Percentiles rank a stretch among this genome's conserved stretches.
These are phyloP conservation scores for Saccharomycopsis lassenensis DNA, from an alignment of 805 yeast species.

Conservation along the genomic window DNA sequence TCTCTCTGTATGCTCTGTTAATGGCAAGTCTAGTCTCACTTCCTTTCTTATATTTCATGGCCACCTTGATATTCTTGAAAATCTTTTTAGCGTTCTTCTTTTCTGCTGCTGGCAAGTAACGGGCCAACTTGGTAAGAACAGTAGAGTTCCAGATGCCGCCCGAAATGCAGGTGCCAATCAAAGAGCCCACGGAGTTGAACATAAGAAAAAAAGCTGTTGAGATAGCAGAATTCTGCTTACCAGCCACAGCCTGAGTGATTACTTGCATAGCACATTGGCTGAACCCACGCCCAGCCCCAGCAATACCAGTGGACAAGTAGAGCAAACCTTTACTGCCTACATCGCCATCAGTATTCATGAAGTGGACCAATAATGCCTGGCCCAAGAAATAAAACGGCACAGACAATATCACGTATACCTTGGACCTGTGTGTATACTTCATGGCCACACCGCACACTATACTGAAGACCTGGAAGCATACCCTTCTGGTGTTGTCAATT, in stretches of 20 bases:
- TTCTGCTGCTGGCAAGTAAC: slow-evolving; percentile 21
- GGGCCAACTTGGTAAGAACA: slow-evolving; percentile 18
- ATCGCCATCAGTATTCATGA: slow-evolving; percentile 20
- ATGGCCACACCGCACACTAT: slow-evolving; percentile 23
- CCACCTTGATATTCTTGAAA: slow-evolving; percentile 21
- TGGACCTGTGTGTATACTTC: slow-evolving; percentile 24
- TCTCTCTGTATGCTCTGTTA: slow-evolving; percentile 25
- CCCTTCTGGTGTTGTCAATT: slow-evolving; percentile 25
- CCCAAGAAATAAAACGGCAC: slow-evolving; percentile 21
- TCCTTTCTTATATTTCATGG: slow-evolving; percentile 22
- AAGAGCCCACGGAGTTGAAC: slow-evolving; percentile 23
- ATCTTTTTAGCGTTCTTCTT: slow-evolving; percentile 21
- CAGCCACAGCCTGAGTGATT: slow-evolving; percentile 23
- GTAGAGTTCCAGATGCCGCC: slow-evolving; percentile 25
- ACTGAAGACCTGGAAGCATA: slow-evolving; percentile 22
- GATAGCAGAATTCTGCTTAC: slow-evolving; percentile 24
- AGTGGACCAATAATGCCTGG: slow-evolving; percentile 22
- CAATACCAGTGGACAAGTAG: slow-evolving; percentile 21
- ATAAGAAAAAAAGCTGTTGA: slow-evolving; percentile 25
- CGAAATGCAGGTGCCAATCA: slow-evolving; percentile 23
- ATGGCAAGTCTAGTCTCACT: slow-evolving; percentile 23
- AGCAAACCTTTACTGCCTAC: slow-evolving; percentile 18
- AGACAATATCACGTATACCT: slow-evolving; percentile 21
- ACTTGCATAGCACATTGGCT: slow-evolving; percentile 22
- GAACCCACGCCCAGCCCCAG: slow-evolving; percentile 24